Evolutionary conservation across 257 asterid species (phyloP).

Genomic region (Solanum etuberosum): DNA sequence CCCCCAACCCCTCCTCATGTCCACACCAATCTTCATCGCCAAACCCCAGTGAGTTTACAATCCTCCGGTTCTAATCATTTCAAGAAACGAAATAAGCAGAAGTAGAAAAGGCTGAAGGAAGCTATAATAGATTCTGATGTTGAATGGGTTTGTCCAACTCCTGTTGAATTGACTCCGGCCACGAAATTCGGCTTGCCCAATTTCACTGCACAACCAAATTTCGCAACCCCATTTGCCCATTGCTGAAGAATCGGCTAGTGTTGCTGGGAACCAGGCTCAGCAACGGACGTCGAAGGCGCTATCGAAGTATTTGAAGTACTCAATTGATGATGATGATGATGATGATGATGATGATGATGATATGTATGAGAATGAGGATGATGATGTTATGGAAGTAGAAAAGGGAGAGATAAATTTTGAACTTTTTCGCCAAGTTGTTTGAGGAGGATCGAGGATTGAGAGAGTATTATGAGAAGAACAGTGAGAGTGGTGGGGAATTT

Average conservation of each 20-base stretch:
- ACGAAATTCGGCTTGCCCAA: neutral
- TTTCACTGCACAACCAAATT: neutral
- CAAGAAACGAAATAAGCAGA: neutral
- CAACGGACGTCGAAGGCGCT: neutral
- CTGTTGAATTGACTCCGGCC: too few relatives aligned
- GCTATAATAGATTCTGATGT: neutral
- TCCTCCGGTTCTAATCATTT: neutral
- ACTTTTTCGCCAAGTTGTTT: neutral
- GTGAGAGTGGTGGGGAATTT: slow-evolving; percentile 32
- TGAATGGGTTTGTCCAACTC: neutral
- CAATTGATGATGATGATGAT: neutral
- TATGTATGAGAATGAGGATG: neutral
- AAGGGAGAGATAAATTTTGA: neutral
- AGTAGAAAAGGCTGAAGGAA: neutral
- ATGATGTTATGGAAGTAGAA: neutral
- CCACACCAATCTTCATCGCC: neutral
- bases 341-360: neutral
- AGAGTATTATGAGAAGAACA: slow-evolving; percentile 1
- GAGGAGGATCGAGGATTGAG: neutral
- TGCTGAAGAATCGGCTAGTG: neutral
- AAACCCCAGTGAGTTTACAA: neutral
- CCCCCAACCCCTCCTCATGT: neutral
- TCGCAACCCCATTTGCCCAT: neutral
- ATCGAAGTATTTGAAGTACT: neutral
- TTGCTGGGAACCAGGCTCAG: neutral